Conservation (phyloP, 441 rosid species). For the Populus hybrid region DNA sequence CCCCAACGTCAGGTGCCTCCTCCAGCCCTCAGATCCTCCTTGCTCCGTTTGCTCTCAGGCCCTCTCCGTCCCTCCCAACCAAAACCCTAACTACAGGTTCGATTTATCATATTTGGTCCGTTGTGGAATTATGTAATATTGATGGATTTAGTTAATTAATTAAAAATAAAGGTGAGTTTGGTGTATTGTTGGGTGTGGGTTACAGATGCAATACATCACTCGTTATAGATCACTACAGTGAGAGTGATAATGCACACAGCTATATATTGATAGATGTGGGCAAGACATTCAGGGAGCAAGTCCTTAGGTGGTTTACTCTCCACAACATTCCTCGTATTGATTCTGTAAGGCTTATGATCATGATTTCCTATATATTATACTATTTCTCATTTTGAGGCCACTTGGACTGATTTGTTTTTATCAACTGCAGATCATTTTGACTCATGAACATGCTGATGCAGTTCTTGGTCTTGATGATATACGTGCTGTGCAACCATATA, state of each 20-base stretch:
- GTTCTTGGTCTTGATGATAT: conserved; percentile 94
- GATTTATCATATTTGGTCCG: not conserved
- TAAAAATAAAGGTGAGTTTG: not conserved
- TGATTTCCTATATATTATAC: not conserved
- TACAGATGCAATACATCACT: conserved; percentile 92
- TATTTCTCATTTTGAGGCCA: not conserved
- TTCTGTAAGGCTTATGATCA: conserved; percentile 53
- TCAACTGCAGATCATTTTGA: conserved; percentile 80
- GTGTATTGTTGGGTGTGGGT: not conserved
- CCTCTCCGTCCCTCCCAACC: conserved; percentile 61
- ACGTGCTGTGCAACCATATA: conserved; percentile 79
- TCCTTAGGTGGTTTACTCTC: conserved; percentile 93
- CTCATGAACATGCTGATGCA: conserved; percentile 99
- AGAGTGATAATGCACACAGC: conserved; percentile 43
- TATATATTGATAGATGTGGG: conserved; percentile 91
- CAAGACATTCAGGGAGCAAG: conserved; percentile 93
- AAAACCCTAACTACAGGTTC: conserved; percentile 91
- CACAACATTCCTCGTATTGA: conserved; percentile 82
- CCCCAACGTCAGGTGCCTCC: conserved; percentile 87
- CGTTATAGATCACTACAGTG: conserved; percentile 61
- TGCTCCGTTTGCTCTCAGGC: conserved; percentile 75
- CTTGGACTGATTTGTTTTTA: not conserved
- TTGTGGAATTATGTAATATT: not conserved
- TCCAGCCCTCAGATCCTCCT: conserved; percentile 75
- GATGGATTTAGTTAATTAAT: not conserved